phyloP scores from a whole-genome alignment of 1,284 basidiomycete genomes.

The Ceratobasidium sp. region DNA sequence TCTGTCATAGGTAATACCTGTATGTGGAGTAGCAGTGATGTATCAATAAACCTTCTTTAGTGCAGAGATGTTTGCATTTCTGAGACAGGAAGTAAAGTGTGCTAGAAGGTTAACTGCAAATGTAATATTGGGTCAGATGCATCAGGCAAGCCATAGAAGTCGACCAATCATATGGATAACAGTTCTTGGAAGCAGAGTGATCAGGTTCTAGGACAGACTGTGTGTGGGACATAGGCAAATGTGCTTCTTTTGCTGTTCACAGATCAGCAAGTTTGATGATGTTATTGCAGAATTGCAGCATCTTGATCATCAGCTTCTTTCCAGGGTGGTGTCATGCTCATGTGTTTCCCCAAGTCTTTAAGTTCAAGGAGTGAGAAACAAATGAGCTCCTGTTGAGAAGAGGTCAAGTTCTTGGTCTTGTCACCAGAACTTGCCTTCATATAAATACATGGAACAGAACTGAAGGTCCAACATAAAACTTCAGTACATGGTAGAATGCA shows the following conservation, averaged over 20 bases:
- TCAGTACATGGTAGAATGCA: too few species aligned
- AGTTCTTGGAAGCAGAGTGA: background rate
- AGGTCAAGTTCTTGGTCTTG: too few species aligned
- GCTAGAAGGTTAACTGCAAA: background rate
- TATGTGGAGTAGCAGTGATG: slow-evolving; percentile 2
- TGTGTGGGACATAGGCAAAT: background rate
- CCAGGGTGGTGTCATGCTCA: too few species aligned
- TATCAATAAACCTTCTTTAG: slow-evolving; percentile 4
- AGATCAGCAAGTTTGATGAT: slow-evolving; percentile 35
- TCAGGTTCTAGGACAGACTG: background rate
- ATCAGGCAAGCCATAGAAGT: background rate
- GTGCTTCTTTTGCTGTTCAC: slow-evolving; percentile 2
- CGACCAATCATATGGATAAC: slow-evolving; percentile 13
- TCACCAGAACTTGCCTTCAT: background rate
- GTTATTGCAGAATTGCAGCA: slow-evolving; percentile 22
- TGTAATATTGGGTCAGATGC: background rate
- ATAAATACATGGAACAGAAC: background rate
- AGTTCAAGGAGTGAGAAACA: too few species aligned
- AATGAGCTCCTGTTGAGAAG: too few species aligned
- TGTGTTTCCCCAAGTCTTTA: too few species aligned
- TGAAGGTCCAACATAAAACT: too few species aligned
- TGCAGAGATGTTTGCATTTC: background rate
- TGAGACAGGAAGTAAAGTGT: background rate
- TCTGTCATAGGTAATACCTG: slow-evolving; percentile 26
- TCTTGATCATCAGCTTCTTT: slow-evolving; percentile 31